These are phyloP conservation scores for Colletotrichum limetticola DNA, from an alignment of 2,329 filamentous ascomycete genomes.

Conservation along the genomic window DNA sequence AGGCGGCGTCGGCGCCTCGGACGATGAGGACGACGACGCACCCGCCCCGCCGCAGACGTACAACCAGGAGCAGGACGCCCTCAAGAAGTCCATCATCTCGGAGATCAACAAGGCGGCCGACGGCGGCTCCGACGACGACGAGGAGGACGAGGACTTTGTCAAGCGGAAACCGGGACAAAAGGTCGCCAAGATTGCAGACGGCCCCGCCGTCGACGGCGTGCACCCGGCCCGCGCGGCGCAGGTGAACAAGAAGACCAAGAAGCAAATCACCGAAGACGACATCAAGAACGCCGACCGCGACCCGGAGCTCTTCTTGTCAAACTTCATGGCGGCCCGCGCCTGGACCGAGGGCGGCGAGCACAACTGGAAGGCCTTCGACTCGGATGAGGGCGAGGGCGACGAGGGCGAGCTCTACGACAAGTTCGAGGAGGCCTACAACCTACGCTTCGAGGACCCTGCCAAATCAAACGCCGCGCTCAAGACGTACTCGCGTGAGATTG, in stretches of 20 bases:
- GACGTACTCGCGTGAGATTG: conserved; percentile 89
- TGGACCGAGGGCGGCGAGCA: conserved; percentile 78
- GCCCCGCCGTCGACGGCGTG: conserved; percentile 53
- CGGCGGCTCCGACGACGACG: conserved; percentile 57
- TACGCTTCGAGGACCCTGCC: conserved; percentile 92
- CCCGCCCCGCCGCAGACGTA: conserved; percentile 72
- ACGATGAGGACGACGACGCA: conserved; percentile 65
- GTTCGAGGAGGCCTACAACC: conserved; percentile 93
- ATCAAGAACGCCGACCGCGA: conserved; percentile 84
- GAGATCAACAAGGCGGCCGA: conserved; percentile 78
- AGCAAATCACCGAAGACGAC: conserved; percentile 65
- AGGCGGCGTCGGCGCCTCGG: conserved; percentile 70
- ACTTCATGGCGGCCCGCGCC: conserved; percentile 91
- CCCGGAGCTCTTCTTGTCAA: conserved; percentile 92
- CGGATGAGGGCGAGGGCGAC: conserved; percentile 86
- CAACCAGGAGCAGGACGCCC: conserved; percentile 85
- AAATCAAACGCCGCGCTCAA: conserved; percentile 89
- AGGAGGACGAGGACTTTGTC: conserved; percentile 77
- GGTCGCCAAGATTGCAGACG: conserved; percentile 32
- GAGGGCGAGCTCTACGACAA: conserved; percentile 72
- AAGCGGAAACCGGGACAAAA: conserved; percentile 72
- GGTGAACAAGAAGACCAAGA: conserved; percentile 55
- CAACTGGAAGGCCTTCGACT: conserved; percentile 86
- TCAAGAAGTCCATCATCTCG: conserved; percentile 81
- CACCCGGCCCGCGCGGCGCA: conserved; percentile 65